Percentiles rank a stretch among this genome's conserved stretches.
phyloP scores from a whole-genome alignment of 2,329 filamentous ascomycete species.

The Myriosclerotinia curreyana region DNA sequence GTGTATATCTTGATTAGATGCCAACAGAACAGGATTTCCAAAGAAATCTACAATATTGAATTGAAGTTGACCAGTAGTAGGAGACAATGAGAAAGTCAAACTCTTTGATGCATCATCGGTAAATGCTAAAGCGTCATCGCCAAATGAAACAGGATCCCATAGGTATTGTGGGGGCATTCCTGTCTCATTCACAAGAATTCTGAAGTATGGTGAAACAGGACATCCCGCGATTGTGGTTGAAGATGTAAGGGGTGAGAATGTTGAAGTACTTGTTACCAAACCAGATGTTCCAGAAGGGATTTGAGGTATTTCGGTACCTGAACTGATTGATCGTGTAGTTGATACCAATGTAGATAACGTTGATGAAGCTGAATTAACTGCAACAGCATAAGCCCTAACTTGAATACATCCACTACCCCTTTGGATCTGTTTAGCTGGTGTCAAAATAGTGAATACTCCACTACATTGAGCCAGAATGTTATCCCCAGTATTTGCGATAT shows the following conservation, averaged over 20 bases:
- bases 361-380: slow-evolving; percentile 1
- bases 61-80: slow-evolving; percentile 22
- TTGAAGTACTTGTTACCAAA: slow-evolving; percentile 1
- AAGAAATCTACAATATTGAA: slow-evolving; percentile 24
- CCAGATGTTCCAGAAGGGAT: slow-evolving; percentile 6
- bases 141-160: slow-evolving; percentile 24
- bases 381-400: slow-evolving; percentile 23
- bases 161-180: slow-evolving; percentile 23
- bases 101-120: slow-evolving; percentile 20
- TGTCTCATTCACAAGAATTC: slow-evolving; percentile 23
- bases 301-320: background rate
- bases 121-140: slow-evolving; percentile 26
- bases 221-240: slow-evolving; percentile 18
- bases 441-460: slow-evolving; percentile 25
- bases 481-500: slow-evolving; percentile 13
- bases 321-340: background rate
- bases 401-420: slow-evolving; percentile 19
- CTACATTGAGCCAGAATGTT: slow-evolving; percentile 24
- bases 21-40: slow-evolving; percentile 21
- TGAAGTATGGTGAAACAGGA: slow-evolving; percentile 26
- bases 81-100: slow-evolving; percentile 24
- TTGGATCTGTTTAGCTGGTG: slow-evolving; percentile 17
- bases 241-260: slow-evolving; percentile 14
- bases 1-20: slow-evolving; percentile 27
- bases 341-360: background rate